Evolutionary conservation across 2,329 filamentous ascomycete species (phyloP), one percentile per base, ranked within the genome.

Genomic region (Nothomitra cinnamomea): DNA sequence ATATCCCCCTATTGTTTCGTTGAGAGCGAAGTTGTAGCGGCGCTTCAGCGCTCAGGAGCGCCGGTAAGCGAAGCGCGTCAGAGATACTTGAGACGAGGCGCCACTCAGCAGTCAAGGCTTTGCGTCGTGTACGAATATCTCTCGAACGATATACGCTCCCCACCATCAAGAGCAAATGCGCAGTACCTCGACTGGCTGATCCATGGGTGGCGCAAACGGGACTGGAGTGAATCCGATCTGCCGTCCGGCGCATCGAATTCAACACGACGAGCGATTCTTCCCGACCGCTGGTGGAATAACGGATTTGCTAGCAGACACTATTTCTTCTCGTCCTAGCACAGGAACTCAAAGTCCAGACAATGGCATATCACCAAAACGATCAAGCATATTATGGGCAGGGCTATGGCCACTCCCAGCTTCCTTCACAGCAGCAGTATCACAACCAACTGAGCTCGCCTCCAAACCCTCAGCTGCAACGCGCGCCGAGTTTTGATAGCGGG

Each of bases 401-500:
- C 6, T 56, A 58, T 56, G 65, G 62, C 57, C 61, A 65, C 38
- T 58, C 61, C 35, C 57, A 59, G 17, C 32, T 60, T 53, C 59
- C 61, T 49, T 53, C 59, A 56, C 65, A 63, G 54, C 58, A 60
- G 17, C 54, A 59, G 52, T 57, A 56, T 49, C 54, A 58, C 70
- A 35, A 10, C 45, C 45, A 49, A 10, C 25, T 17, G 45, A 35
- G 25, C 19, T 73, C 66, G 65, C 69, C 61, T 57, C 63, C 62
- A 53, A 65, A 67, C 51, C 65, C 65, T 55, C 61, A 67, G 45
- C 64, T 71, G 57, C 69, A 69, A 56, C 74, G 84, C 59, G 76
- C 79, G 58, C 76, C 78, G 50, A 90, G 83, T 70, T 88, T 86
- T 70, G 82, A 87, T 65, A 79, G 75, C 59, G 85, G 83, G 58